phyloP scores from a whole-genome alignment of 306 rosid genomes.

The Prunus kanzakura region DNA sequence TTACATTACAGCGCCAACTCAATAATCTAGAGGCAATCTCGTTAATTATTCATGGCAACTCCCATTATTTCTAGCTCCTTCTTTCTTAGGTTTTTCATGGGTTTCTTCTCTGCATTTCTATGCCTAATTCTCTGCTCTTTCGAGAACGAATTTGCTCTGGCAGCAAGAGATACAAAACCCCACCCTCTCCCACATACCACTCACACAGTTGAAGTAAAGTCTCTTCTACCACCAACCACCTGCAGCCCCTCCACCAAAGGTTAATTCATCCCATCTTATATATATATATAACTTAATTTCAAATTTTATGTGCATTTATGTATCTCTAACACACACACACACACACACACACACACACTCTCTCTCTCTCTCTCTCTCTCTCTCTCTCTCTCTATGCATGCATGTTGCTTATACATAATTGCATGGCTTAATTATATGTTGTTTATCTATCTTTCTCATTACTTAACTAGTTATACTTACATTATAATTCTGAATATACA shows the following conservation, averaged over 20 bases:
- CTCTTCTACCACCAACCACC: neutral
- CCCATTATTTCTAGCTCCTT: neutral
- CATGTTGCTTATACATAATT: too few relatives aligned
- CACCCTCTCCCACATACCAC: neutral
- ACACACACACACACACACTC: too few relatives aligned
- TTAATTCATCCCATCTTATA: neutral
- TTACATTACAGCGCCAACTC: neutral
- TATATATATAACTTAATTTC: too few relatives aligned
- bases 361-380: too few relatives aligned
- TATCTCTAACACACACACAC: too few relatives aligned
- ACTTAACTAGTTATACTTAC: too few relatives aligned
- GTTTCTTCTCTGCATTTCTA: neutral
- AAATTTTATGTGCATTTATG: too few relatives aligned
- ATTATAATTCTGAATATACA: too few relatives aligned
- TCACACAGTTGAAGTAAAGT: neutral
- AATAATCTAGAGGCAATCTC: neutral
- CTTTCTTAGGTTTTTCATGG: neutral
- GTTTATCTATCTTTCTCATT: too few relatives aligned
- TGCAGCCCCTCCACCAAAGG: neutral
- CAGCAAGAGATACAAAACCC: neutral
- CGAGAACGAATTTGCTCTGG: neutral
- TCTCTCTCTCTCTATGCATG: too few relatives aligned
- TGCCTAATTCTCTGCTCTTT: neutral
- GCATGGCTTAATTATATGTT: too few relatives aligned
- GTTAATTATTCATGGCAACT: neutral